Evolutionary conservation across 2,329 filamentous ascomycete genomes (phyloP).

Genomic region (Fonsecaea nubica): DNA sequence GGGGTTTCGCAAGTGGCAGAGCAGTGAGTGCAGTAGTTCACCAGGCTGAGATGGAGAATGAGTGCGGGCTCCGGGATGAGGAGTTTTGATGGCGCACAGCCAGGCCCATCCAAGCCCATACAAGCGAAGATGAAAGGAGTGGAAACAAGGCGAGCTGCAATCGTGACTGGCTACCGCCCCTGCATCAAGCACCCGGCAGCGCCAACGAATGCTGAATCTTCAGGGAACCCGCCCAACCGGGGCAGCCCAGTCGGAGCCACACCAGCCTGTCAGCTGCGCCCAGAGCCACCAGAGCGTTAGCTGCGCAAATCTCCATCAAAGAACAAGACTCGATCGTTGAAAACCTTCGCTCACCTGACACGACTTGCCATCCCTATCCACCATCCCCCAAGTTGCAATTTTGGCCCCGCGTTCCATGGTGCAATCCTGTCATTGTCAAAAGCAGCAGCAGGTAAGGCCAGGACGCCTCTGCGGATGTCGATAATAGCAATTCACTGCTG

Average conservation of each 20-base stretch:
- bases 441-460: constrained; percentile 3
- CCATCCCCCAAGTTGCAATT: constrained; percentile 5
- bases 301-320: not conserved
- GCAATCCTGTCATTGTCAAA: not conserved
- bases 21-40: constrained; percentile 1
- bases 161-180: constrained; percentile 6
- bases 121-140: not conserved
- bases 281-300: not conserved
- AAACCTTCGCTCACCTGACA: constrained; percentile 5
- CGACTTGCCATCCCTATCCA: not conserved
- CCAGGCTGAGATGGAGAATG: constrained; percentile 3
- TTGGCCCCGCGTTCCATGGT: not conserved
- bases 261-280: not conserved
- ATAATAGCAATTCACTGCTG: not conserved
- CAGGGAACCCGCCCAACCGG: not conserved
- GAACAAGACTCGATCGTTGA: not conserved
- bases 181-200: constrained; percentile 1
- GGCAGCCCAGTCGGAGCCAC: not conserved
- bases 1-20: constrained; percentile 5
- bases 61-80: constrained; percentile 10
- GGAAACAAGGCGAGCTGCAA: constrained; percentile 1
- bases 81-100: constrained; percentile 12
- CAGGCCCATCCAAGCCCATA: not conserved
- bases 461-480: not conserved
- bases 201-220: constrained; percentile 3